Base-by-base conservation (phyloP, 768 basidiomycete genomes). In the Podaxis pistillaris region DNA sequence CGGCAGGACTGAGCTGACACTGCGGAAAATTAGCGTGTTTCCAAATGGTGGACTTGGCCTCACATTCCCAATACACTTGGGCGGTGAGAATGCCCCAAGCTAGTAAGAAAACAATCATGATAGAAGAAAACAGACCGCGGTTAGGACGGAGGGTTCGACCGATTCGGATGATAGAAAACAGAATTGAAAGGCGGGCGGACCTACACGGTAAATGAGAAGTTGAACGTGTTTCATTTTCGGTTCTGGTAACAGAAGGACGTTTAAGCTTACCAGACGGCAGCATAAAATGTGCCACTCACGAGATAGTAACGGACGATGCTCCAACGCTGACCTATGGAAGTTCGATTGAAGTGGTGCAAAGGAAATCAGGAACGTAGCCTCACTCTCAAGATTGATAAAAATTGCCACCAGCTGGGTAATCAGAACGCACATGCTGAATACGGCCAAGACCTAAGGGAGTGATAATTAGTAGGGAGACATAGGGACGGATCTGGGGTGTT, bases 101-200 rank as follows among this genome's bases (percentile, higher is more conserved):
- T 40, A 71, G 9, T 36, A 72, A 13, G 67, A 74, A 75, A 0
- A 74, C 8, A 22, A 69, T 66, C 0, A 72, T 75, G n/a, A 80
- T 62, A 56, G 69, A 67, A 2, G 15, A 17, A 33, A 33, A 33
- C n/a, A 41, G 26, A n/a, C 19, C 4, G 52, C 59, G 52, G 5
- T 53, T 38, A 9, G 38, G 33, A 6, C 40, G 51, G 24, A 33
- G 17, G 24, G 15, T 40, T 13, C 79, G 78, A 53, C 80, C 79
- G 66, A 85, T 76, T 33, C 83, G 81, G 56, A 84, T 79, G 63
- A 86, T 76, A 8, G 83, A 84, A 71, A 82, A 83, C n/a, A 60
- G 51, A 38, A 60, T 60, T 7, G 59, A 60, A 11, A 60, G 50
- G 3, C 59, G 59, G 12, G 59, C 59, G 5, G 59, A 53, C 59